Evolutionary conservation across 2,329 filamentous ascomycete genomes (phyloP).

Genomic region (Dryadomyces quercivorus): DNA sequence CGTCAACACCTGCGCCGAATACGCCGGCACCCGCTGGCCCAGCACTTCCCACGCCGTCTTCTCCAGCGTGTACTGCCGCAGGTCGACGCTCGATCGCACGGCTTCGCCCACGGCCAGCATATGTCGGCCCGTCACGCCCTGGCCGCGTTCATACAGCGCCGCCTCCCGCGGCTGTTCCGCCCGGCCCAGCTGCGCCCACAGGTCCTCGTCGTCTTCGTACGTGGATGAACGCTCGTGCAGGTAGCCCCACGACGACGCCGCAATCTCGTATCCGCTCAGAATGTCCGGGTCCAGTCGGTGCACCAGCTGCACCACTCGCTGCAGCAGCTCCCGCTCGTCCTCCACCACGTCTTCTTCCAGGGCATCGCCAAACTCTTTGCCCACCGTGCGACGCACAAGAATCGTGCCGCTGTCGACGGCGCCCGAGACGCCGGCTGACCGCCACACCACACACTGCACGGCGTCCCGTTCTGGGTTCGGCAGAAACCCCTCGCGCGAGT

Average conservation of each 20-base stretch:
- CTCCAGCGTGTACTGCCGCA: conserved; percentile 92
- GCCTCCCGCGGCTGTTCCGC: conserved; percentile 30
- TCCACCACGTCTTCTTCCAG: conserved; percentile 55
- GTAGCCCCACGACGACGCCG: conserved; percentile 90
- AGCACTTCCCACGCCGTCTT: conserved; percentile 89
- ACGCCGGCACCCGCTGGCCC: conserved; percentile 79
- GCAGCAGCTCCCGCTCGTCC: conserved; percentile 81
- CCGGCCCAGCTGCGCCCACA: conserved; percentile 83
- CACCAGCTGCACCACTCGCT: conserved; percentile 78
- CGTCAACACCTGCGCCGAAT: conserved; percentile 67
- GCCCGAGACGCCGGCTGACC: conserved; percentile 39
- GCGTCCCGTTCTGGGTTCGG: conserved; percentile 89
- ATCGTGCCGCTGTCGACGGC: conserved; percentile 53
- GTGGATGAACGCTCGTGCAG: conserved; percentile 77
- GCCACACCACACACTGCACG: conserved; percentile 83
- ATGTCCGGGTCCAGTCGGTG: conserved; percentile 79
- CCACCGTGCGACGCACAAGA: conserved; percentile 36
- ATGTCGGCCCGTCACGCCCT: conserved; percentile 85
- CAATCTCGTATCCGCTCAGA: conserved; percentile 87
- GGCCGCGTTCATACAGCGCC: conserved; percentile 38
- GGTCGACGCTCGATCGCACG: conserved; percentile 83
- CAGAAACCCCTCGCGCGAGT: conserved; percentile 66
- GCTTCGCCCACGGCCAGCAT: conserved; percentile 97
- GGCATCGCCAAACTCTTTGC: conserved; percentile 40
- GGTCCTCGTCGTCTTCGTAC: conserved; percentile 81